Base-by-base conservation (phyloP, 768 basidiomycete genomes). In the Phlegmacium glaucopus region DNA sequence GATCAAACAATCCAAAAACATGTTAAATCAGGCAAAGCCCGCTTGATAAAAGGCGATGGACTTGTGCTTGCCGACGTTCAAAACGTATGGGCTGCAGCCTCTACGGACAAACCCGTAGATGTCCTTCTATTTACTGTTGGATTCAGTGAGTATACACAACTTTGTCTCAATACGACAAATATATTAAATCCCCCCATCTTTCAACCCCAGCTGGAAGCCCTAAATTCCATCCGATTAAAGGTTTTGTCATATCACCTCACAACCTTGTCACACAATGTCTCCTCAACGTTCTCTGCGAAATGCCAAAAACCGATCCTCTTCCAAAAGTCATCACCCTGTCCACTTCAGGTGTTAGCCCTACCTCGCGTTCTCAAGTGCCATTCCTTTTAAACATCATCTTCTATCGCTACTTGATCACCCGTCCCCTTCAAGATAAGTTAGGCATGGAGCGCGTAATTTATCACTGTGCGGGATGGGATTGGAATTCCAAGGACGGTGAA, bases 51-150 rank as follows among this genome's bases (percentile, higher is more conserved):
- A 48, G 85, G 85, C 4, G 82, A 87, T 52, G 84, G 78, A 0
- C 67, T 80, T 6, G 64, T 72, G 34, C 55, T 68, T 39, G 71
- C 67, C 1, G 80, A 84, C 47, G 72, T 82, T 41, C 48, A 63
- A 46, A 64, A 56, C 7, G 80, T 70, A 3, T 83, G 82, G 81
- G 59, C 67, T 2, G 66, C 65, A 45, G 72, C 71, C 0, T 63
- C 63, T 52, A 60, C 59, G 37, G 65, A 59, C n/a, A 62, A 53
- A 15, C 61, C 66, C 3, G 72, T 83, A 25, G 81, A 85, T 50
- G 49, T 75, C 13, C 63, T 85, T 15, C 48, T 86, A 6, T 85
- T 79, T 63, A 75, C 81, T 2, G 71, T 86, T 44, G 85, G 83
- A 77, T 57, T 56, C 47, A 58, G 55, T 61, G 53, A 41, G 79